Base-by-base conservation (phyloP, 1,284 basidiomycete genomes). In the Butyriboletus regius region DNA sequence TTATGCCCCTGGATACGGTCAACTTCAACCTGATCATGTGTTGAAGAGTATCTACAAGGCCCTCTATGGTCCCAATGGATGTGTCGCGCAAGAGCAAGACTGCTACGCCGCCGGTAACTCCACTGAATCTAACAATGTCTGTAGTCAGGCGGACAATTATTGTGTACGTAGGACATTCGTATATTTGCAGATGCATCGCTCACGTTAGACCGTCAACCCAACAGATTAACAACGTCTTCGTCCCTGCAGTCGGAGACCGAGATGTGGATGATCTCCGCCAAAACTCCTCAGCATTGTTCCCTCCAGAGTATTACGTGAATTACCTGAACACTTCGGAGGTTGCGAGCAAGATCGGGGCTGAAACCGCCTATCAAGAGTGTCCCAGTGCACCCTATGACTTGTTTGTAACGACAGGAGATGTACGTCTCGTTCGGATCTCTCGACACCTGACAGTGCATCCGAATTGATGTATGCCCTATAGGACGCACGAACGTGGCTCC, bases 1-100 rank as follows among this genome's bases (percentile, higher is more conserved):
- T 0, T 61, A 80, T 37, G 82, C 82, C 0, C 82, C 82, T 3
- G 80, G 81, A 17, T 84, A 83, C 53, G 81, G 82, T 8, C 81
- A 73, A 54, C 73, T 84, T 3, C 77, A 79, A 53, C 70, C 69
- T 28, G 68, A 75, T 41, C 51, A 59, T 4, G 74, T 78, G 3
- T 61, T 84, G 43, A 59, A 68, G 18, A 54, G 72, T 43, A 66
- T 83, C 18, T 81, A 76, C 26, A 53, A 72, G 5, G 67, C 75
- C 0, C 81, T 71, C 62, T 81, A 74, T 51, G 64, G 61, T 7
- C 44, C 68, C 0, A 68, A 70, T 12, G 82, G 81, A 12, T 84
- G 79, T 55, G 62, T 68, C 42, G 75, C 71, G 7, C 76, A 77
- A 57, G 76, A 78, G 57, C 51, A 72, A 47, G 73, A 74, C 3